Evolutionary conservation across 148 eudicot genomes (phyloP).

Genomic region (Silene conica): DNA sequence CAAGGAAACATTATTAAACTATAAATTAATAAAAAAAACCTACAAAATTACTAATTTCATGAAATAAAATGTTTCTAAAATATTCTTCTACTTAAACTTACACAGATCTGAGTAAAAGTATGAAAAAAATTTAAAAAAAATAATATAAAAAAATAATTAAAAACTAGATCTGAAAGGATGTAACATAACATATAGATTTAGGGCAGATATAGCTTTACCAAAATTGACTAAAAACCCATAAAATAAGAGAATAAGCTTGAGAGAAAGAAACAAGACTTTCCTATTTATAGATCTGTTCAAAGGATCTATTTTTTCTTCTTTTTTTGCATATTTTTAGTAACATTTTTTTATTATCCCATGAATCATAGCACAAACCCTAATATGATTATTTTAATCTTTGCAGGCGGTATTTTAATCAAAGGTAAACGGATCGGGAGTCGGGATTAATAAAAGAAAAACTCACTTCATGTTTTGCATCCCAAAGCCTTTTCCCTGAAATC

Average conservation of each 20-base stretch:
- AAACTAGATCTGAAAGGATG: constrained; percentile 48
- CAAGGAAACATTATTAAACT: no score
- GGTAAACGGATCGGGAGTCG: no score
- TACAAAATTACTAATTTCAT: no score
- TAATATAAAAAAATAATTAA: constrained; percentile 4
- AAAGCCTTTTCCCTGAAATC: constrained; percentile 55
- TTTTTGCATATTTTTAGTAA: constrained; percentile 36
- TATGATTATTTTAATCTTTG: background rate
- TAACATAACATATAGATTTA: constrained; percentile 35
- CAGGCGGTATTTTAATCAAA: no score
- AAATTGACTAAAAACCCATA: constrained; percentile 19
- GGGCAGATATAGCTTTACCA: constrained; percentile 35
- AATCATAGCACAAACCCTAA: constrained; percentile 23
- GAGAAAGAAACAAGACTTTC: constrained; percentile 23
- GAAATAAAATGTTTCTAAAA: no score
- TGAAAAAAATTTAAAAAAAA: background rate
- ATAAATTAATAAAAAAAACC: no score
- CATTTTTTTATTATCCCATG: constrained; percentile 22
- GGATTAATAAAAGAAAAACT: background rate
- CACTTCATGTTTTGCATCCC: constrained; percentile 97
- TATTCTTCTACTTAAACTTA: background rate
- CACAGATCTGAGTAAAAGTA: constrained; percentile 3
- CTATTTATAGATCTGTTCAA: constrained; percentile 59
- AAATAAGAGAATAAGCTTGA: constrained; percentile 18
- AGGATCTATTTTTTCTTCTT: constrained; percentile 29